Evolutionary conservation across 345 rosid species (phyloP), one percentile per base, ranked within the genome.

Genomic region (Eucalyptus coolabah): DNA sequence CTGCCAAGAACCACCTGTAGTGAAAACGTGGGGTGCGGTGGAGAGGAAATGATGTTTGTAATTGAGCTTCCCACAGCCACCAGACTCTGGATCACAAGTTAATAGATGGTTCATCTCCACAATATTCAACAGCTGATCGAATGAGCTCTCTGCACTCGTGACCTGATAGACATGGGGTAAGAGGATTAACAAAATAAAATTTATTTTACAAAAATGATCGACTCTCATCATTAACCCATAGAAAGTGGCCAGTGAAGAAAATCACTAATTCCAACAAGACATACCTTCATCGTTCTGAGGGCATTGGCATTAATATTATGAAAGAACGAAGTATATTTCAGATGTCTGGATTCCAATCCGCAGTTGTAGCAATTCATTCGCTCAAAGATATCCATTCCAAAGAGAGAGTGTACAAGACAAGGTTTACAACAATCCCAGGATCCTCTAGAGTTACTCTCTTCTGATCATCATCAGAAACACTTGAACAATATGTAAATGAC

Each of bases 241-340:
- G 47, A 77, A 6, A 77, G 30, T 1, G 83, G 47, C 83, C 47
- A 77, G 83, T 77, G 47, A 77, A 77, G 83, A 77, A 77, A 40
- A 40, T 21, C 44, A 37, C 69, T 47, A 87, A 80, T 45, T 85
- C 81, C 42, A 37, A 50, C 45, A 90, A n/a, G 30, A 87, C 56
- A 69, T 92, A 98, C 99, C 99, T 98, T 97, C 95, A 89, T 95
- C 69, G 95, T 94, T 86, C 99, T 96, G 86, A 98, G 96, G 89
- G 98, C 94, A 94, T 93, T 96, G 87, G 99, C 99, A 91, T 98
- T 98, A 89, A 96, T 96, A 92, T 97, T 95, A 91, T 98, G 98
- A 92, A 95, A 97, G 93, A 98, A 98, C 86, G 99, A 94, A 86
- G 98, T 96, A 93, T 98, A 98, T 92, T 96, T 97, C 93, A 96